Evolutionary conservation across 352 stramenopile genomes (phyloP).

Genomic region (Phytophthora pini): DNA sequence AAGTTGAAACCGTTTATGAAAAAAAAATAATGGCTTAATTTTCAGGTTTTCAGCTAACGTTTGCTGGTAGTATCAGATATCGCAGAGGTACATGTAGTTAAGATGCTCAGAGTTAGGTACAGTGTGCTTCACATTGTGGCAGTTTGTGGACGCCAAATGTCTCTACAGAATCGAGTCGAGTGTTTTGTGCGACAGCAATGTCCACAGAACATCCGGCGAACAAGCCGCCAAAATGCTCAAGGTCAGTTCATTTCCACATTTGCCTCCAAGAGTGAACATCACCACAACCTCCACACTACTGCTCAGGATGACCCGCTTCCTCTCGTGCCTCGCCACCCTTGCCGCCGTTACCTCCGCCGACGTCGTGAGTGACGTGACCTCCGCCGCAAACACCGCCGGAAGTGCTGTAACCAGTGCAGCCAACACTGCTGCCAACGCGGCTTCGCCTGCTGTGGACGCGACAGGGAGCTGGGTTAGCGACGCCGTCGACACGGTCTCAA

Average conservation of each 20-base stretch:
- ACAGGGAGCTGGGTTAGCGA: conserved; percentile 27
- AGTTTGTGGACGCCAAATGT: conserved; percentile 23
- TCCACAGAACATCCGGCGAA: conserved; percentile 4
- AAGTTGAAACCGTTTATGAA: conserved; percentile 14
- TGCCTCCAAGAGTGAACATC: conserved; percentile 11
- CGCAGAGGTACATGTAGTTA: no score
- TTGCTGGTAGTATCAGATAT: no score
- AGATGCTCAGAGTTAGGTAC: no score
- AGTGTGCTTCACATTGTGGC: no score
- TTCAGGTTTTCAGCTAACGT: no score
- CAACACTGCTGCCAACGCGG: conserved; percentile 9
- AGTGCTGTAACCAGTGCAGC: conserved; percentile 11
- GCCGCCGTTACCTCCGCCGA: conserved; percentile 14
- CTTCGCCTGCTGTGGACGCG: conserved; percentile 15
- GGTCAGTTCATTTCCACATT: conserved; percentile 26
- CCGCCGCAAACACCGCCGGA: conserved; percentile 20
- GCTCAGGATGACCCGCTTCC: conserved; percentile 32
- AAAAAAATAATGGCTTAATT: neutral
- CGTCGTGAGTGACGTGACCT: conserved; percentile 17
- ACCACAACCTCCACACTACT: conserved; percentile 12
- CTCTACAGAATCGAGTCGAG: conserved; percentile 2
- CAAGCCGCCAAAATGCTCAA: neutral
- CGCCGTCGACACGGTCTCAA: conserved; percentile 22
- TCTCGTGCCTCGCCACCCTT: conserved; percentile 23
- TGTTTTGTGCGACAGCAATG: conserved; percentile 8